These are phyloP conservation scores for Elsinoe necatrix DNA, from an alignment of 2,329 filamentous ascomycete genomes.

Conservation along the genomic window DNA sequence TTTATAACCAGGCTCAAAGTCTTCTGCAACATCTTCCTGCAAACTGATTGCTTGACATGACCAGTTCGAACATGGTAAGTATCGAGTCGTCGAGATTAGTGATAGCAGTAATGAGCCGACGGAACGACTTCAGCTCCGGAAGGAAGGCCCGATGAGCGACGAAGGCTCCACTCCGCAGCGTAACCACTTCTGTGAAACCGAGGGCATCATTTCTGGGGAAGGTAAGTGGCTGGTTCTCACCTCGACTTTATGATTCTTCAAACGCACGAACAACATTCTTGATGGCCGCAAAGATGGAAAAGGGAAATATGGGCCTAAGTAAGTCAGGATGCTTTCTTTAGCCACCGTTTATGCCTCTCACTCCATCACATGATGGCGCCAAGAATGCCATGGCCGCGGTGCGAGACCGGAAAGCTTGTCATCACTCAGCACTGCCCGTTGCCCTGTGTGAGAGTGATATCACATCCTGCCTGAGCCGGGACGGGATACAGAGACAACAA, in stretches of 20 bases:
- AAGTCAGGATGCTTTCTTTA: neutral
- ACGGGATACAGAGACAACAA: neutral
- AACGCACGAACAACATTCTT: neutral
- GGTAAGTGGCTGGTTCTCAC: neutral
- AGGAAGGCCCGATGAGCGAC: neutral
- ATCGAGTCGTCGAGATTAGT: neutral
- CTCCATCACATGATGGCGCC: constrained; percentile 1
- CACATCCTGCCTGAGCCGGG: neutral
- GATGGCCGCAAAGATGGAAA: neutral
- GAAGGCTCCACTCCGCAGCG: neutral
- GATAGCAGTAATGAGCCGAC: neutral
- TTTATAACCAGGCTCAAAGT: neutral
- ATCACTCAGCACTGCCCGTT: neutral
- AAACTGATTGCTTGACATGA: neutral
- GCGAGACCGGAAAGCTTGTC: neutral
- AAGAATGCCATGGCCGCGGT: neutral
- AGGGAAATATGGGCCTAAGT: constrained; percentile 10
- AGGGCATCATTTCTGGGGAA: constrained; percentile 7
- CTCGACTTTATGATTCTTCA: neutral
- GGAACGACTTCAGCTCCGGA: neutral
- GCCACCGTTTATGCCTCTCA: neutral
- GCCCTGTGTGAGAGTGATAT: neutral
- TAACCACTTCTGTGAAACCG: constrained; percentile 3
- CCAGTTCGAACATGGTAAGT: neutral
- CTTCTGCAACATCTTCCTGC: neutral